Conservation (phyloP, 768 basidiomycete genomes). For the Astraeus odoratus region DNA sequence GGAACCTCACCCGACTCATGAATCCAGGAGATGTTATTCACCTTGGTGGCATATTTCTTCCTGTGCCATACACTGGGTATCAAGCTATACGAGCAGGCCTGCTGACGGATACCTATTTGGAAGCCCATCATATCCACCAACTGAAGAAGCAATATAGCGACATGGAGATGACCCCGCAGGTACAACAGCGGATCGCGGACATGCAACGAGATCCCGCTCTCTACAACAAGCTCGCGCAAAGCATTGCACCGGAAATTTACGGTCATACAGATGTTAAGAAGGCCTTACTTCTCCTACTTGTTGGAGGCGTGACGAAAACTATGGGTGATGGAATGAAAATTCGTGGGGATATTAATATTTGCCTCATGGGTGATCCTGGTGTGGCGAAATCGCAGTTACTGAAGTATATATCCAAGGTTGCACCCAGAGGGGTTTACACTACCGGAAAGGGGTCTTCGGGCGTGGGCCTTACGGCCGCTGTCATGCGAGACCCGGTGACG, state of each 20-base stretch:
- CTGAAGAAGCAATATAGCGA: slow-evolving; percentile 96
- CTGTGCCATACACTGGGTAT: slow-evolving; percentile 95
- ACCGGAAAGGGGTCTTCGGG: slow-evolving; percentile 98
- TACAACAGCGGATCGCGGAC: slow-evolving; percentile 59
- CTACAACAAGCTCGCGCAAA: slow-evolving; percentile 82
- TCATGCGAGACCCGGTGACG: slow-evolving; percentile 98
- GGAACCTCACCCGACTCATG: slow-evolving; percentile 82
- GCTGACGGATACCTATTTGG: slow-evolving; percentile 95
- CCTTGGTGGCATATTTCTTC: slow-evolving; percentile 94
- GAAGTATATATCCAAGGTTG: slow-evolving; percentile 98
- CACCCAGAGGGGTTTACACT: slow-evolving; percentile 95
- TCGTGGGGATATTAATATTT: slow-evolving; percentile 94
- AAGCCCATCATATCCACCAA: slow-evolving; percentile 84
- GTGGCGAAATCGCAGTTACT: slow-evolving; percentile 96
- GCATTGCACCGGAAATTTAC: slow-evolving; percentile 98
- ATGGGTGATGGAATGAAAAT: slow-evolving; percentile 99
- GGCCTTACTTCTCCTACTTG: slow-evolving; percentile 82
- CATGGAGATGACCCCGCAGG: slow-evolving; percentile 87
- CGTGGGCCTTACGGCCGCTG: slow-evolving; percentile 96
- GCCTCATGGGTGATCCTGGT: slow-evolving; percentile 99
- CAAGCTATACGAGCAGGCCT: slow-evolving; percentile 95
- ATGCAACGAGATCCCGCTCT: slow-evolving; percentile 71
- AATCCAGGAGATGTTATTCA: slow-evolving; percentile 96
- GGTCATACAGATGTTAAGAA: slow-evolving; percentile 98
- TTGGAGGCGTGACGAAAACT: slow-evolving; percentile 93